Evolutionary conservation across 768 basidiomycete species (phyloP).

Genomic region (Xanthoconium purpureum): DNA sequence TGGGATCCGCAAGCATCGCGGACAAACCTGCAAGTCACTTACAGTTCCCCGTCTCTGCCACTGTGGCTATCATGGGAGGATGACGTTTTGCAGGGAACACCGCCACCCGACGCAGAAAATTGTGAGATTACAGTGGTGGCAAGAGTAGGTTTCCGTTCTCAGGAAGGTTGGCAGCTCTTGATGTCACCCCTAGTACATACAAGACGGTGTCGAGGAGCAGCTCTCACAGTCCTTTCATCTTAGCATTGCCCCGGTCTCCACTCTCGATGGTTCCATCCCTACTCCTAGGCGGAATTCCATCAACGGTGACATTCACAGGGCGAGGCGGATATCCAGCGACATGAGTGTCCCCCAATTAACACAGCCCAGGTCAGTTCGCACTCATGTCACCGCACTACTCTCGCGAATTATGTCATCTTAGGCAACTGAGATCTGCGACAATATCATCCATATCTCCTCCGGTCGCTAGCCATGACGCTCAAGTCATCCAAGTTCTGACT

Average conservation of each 20-base stretch:
- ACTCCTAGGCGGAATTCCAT: slow-evolving; percentile 48
- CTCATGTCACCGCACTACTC: not conserved
- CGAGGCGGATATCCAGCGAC: slow-evolving; percentile 43
- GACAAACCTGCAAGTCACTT: slow-evolving; percentile 73
- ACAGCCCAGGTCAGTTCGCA: slow-evolving; percentile 26
- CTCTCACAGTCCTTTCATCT: slow-evolving; percentile 67
- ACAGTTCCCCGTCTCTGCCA: slow-evolving; percentile 78
- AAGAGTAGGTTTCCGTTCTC: slow-evolving; percentile 47
- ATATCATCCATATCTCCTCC: slow-evolving; percentile 32
- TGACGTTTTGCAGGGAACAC: slow-evolving; percentile 78
- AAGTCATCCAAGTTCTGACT: slow-evolving; percentile 75
- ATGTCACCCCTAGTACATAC: slow-evolving; percentile 40
- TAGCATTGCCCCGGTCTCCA: slow-evolving; percentile 65
- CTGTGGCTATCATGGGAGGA: slow-evolving; percentile 87
- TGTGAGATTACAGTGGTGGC: slow-evolving; percentile 76
- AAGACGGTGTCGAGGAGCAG: slow-evolving; percentile 73
- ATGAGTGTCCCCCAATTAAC: slow-evolving; percentile 34
- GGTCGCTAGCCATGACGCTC: slow-evolving; percentile 52
- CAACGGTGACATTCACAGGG: slow-evolving; percentile 39
- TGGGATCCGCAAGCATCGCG: slow-evolving; percentile 96
- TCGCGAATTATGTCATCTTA: slow-evolving; percentile 11
- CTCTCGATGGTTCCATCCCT: slow-evolving; percentile 43
- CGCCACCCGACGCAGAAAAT: slow-evolving; percentile 70
- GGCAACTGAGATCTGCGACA: slow-evolving; percentile 33
- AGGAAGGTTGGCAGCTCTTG: slow-evolving; percentile 5